phyloP scores from a whole-genome alignment of 352 stramenopile genomes.

The Pythium brachiatum region DNA sequence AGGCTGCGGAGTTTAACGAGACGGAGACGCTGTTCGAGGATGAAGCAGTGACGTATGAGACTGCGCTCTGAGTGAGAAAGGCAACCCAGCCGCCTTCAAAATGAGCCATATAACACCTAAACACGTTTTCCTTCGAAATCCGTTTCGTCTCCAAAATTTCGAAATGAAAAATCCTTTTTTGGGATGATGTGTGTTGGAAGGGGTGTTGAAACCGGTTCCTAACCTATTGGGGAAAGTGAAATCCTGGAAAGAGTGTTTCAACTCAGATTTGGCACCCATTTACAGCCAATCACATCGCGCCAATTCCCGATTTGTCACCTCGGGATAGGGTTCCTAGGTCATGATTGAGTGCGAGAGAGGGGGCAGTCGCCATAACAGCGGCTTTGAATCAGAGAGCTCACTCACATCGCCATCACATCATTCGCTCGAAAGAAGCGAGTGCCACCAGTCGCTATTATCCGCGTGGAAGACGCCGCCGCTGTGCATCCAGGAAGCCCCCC shows the following conservation, averaged over 20 bases:
- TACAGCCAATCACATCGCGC: not conserved
- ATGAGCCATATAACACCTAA: not conserved
- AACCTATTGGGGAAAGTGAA: not conserved
- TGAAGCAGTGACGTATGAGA: constrained; percentile 18
- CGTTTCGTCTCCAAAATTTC: not conserved
- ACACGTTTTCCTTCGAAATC: not conserved
- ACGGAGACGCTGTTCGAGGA: constrained; percentile 15
- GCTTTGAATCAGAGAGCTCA: constrained; percentile 1
- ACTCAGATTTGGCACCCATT: not conserved
- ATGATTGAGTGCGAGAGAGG: constrained; percentile 1
- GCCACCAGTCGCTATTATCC: too few species aligned
- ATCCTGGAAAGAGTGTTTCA: not conserved
- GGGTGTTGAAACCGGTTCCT: not conserved
- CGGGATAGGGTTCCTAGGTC: not conserved
- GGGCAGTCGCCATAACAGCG: not conserved
- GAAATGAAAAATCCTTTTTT: not conserved
- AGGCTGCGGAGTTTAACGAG: not conserved
- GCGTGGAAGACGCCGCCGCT: not conserved
- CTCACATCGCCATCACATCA: not conserved
- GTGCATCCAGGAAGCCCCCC: not conserved
- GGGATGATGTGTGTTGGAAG: not conserved
- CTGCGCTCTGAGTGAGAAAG: not conserved
- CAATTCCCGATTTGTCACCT: not conserved
- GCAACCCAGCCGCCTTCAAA: not conserved
- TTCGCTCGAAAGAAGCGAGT: not conserved